Evolutionary conservation across 2,329 filamentous ascomycete species (phyloP), one percentile per base, ranked within the genome.

Genomic region (Helotiales sp.): DNA sequence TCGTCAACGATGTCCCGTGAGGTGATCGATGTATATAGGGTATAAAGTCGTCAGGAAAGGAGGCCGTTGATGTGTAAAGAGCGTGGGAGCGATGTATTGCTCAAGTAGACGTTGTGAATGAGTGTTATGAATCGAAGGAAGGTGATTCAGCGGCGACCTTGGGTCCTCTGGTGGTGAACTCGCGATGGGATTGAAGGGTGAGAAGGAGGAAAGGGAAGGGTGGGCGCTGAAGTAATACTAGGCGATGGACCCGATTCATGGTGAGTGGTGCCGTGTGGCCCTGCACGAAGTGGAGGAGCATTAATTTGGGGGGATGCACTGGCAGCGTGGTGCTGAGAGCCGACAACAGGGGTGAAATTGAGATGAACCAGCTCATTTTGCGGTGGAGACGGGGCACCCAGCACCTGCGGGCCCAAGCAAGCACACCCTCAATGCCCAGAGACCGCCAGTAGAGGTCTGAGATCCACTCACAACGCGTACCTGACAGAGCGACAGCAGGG

Each of bases 31-130:
- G 19, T 33, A 49, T 36, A 34, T 22, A 46, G 15, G 22, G 13
- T 27, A 9, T 30, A 34, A 24, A 53, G 51, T 48, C 44, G 24
- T 31, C 30, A 36, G 40, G 44, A 29, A 29, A 29, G 60, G 56
- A 55, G 55, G 63, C 61, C 64, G 66, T 63, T 62, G 49, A 48
- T 56, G 30, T 52, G 27, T 54, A 70, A 67, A 49, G 69, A 71
- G 60, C 54, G 69, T 69, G 65, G 10, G 66, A 69, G 69, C 67
- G 58, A 34, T 65, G 63, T 66, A 61, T 62, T 66, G 67, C 68
- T 69, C 67, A 61, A 61, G 40, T 54, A 53, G 46, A 42, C 49
- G 53, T 55, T 60, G 52, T 69, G 68, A 42, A 65, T 65, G 61
- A 63, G 62, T 63, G 46, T 59, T 63, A 44, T 46, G 59, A 62